A percentile compares a stretch with the other conserved stretches of the same genome.
Conservation (phyloP, 139 green algal genomes). For the Coelastrella sp. region DNA sequence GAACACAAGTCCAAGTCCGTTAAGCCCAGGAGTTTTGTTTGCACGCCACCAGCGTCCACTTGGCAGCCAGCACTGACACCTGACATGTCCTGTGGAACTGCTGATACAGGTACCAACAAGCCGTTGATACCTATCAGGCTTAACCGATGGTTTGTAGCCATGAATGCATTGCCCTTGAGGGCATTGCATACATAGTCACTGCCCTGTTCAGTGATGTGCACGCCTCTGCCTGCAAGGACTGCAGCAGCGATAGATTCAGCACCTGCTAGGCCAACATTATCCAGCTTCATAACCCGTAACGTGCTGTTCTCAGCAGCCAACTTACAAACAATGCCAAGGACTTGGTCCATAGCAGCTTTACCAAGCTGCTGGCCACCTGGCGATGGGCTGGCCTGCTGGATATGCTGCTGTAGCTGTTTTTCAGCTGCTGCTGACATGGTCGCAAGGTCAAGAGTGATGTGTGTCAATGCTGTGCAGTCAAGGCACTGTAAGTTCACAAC, state of each 20-base stretch:
- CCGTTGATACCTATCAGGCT: slow-evolving; percentile 6
- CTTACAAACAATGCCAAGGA: neutral
- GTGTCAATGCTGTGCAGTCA: neutral
- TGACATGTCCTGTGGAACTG: neutral
- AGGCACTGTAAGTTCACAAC: neutral
- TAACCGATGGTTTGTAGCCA: neutral
- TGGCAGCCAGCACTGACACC: neutral
- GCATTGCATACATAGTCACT: neutral
- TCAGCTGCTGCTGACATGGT: slow-evolving; percentile 6
- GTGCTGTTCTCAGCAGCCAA: neutral
- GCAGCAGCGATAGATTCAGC: neutral
- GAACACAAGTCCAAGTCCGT: neutral
- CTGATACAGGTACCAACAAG: neutral
- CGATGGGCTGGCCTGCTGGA: neutral
- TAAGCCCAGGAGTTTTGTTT: neutral
- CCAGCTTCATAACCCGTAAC: slow-evolving; percentile 14
- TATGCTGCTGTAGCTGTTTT: neutral
- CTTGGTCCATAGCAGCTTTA: neutral
- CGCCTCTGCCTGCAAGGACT: neutral
- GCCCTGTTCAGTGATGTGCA: neutral
- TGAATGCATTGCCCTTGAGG: too few relatives aligned
- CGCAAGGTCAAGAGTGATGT: neutral
- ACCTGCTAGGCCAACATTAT: too few relatives aligned
- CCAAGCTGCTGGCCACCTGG: neutral
- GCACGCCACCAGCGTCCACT: neutral